Base-by-base conservation (phyloP, 192 early-diverging fungal species). In the Coemansia erecta region DNA sequence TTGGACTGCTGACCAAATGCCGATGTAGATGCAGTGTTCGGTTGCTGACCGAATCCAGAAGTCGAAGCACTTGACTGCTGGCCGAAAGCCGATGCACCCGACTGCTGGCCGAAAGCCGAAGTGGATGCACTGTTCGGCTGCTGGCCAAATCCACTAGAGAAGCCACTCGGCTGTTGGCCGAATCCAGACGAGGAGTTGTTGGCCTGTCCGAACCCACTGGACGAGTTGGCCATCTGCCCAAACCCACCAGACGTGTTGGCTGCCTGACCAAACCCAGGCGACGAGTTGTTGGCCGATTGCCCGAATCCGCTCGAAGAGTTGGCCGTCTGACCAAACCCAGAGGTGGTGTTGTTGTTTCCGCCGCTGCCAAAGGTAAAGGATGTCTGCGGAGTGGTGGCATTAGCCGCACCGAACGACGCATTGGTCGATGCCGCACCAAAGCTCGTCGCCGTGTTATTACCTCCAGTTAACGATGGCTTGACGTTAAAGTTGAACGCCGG, bases 381-480 rank as follows among this genome's bases (percentile, higher is more conserved):
- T 8, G 51, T 17, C 51, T 53, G 51, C 23, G 51, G 51, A 35
- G 24, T n/a, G 11, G 51, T n/a, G 3, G 15, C 24, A 41, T 37
- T n/a, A 12, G 51, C 51, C 14, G 15, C 24, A 23, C 53, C 26
- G 42, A 42, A 55, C 8, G 53, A 42, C 5, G 53, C 40, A 21
- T 33, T 33, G 19, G 63, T 19, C 12, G 70, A 53, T 2, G 59
- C 55, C 3, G 19, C 39, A 43, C 70, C 63, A 66, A 72, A 72
- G n/a, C 37, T 33, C 53, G 53, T n/a, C 13, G 53, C 53, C 12
- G 40, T 47, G 21, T 23, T 76, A 42, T 33, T 60, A 21, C 51
- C 37, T 35, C 42, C 26, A 22, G 46, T 35, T 6, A 52, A 45
- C 6, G 49, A 17, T 7, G 68, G 56, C 37, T 77, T 66, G 47